Evolutionary conservation across 192 early-diverging fungal genomes (phyloP).

Genomic region (Dissophora ornata): DNA sequence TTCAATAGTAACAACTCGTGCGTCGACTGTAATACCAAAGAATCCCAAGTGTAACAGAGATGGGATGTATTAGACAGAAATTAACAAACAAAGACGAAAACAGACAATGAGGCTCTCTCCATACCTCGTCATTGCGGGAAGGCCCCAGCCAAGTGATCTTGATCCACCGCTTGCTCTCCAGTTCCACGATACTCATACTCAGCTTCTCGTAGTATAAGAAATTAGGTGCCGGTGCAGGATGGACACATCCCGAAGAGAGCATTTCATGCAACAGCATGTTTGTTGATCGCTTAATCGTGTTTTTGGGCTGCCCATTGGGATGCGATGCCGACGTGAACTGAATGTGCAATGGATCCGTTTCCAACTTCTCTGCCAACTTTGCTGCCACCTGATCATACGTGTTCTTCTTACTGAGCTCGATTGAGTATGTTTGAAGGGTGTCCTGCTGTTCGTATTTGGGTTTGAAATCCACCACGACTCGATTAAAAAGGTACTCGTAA

Average conservation of each 20-base stretch:
- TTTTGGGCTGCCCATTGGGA: constrained; percentile 40
- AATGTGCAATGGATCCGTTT: constrained; percentile 76
- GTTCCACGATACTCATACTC: constrained; percentile 81
- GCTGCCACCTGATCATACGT: constrained; percentile 74
- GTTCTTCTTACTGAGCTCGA: constrained; percentile 75
- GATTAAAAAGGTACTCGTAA: constrained; percentile 81
- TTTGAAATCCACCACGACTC: constrained; percentile 80
- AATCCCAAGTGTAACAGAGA: too few species aligned
- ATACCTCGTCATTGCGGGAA: constrained; percentile 74
- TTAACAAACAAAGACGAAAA: too few species aligned
- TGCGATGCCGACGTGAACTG: constrained; percentile 67
- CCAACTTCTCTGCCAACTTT: constrained; percentile 69
- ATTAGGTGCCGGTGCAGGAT: constrained; percentile 24
- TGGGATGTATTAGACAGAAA: too few species aligned
- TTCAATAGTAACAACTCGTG: constrained; percentile 81
- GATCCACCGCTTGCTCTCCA: constrained; percentile 82
- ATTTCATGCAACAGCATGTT: constrained; percentile 55
- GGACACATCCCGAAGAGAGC: constrained; percentile 37
- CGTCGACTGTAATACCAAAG: constrained; percentile 25
- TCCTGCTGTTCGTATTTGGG: constrained; percentile 58
- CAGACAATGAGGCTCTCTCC: too few species aligned
- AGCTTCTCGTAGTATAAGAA: constrained; percentile 86
- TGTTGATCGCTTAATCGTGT: constrained; percentile 35
- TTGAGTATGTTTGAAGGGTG: constrained; percentile 49
- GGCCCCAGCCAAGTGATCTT: constrained; percentile 77